These are phyloP conservation scores for Daldinia sp. DNA, from an alignment of 2,329 filamentous ascomycete genomes.

Conservation along the genomic window DNA sequence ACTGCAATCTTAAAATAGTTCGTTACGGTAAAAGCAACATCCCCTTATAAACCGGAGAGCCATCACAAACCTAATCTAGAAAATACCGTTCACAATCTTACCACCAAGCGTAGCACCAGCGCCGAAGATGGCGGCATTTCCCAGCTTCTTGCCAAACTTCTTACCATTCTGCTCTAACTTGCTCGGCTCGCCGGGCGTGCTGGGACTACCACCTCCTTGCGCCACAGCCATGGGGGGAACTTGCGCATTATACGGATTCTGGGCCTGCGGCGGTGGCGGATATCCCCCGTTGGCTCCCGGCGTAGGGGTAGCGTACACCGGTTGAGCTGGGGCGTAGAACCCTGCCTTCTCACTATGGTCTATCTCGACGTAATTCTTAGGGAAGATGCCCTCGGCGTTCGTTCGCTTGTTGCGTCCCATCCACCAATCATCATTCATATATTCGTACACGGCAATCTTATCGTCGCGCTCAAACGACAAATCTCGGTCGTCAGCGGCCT, in stretches of 20 bases:
- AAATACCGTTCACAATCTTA: conserved; percentile 91
- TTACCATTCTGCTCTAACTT: conserved; percentile 84
- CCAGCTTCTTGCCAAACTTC: conserved; percentile 97
- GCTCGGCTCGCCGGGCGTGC: conserved; percentile 56
- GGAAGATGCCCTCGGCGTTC: conserved; percentile 91
- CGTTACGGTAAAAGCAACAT: background rate
- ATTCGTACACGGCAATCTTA: conserved; percentile 82
- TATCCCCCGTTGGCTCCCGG: conserved; percentile 53
- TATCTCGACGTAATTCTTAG: conserved; percentile 85
- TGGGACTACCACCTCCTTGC: conserved; percentile 61
- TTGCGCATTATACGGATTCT: conserved; percentile 75
- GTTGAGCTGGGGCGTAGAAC: conserved; percentile 48
- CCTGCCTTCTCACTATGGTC: conserved; percentile 66
- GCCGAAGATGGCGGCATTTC: conserved; percentile 86
- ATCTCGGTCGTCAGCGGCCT: conserved; percentile 82
- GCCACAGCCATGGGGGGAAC: conserved; percentile 82
- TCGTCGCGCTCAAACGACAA: conserved; percentile 85
- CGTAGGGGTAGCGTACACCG: conserved; percentile 46
- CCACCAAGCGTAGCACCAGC: conserved; percentile 91
- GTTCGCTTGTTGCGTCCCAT: conserved; percentile 88
- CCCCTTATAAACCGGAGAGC: background rate
- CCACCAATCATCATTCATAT: conserved; percentile 99
- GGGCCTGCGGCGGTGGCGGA: conserved; percentile 57
- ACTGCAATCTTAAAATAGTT: background rate
- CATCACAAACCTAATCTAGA: conserved; percentile 63